These are phyloP conservation scores for Cladosporium sp. DNA, from an alignment of 2,329 filamentous ascomycete species.

Conservation along the genomic window DNA sequence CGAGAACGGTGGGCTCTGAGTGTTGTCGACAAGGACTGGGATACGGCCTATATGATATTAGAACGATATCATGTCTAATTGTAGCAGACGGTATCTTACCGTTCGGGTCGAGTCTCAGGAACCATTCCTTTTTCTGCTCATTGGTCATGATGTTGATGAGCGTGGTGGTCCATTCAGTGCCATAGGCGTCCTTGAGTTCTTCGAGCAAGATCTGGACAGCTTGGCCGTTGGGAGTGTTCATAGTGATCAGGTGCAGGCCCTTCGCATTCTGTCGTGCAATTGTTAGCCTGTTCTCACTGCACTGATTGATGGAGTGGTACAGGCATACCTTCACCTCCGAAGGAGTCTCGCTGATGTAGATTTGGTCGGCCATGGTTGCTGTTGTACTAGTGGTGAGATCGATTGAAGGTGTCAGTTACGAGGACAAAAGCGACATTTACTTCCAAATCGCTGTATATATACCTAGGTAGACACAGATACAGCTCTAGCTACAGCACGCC, in stretches of 20 bases:
- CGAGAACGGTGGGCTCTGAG: slow-evolving; percentile 45
- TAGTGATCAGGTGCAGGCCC: slow-evolving; percentile 51
- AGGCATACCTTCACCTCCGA: slow-evolving; percentile 33
- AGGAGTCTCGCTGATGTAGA: slow-evolving; percentile 11
- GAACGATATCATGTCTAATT: slow-evolving; percentile 17
- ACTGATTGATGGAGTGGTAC: background rate
- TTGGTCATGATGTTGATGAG: slow-evolving; percentile 51
- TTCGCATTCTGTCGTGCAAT: slow-evolving; percentile 37
- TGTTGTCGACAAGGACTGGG: slow-evolving; percentile 50
- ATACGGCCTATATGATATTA: slow-evolving; percentile 36
- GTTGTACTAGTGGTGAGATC: background rate
- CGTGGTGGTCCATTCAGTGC: slow-evolving; percentile 45
- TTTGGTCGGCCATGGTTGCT: slow-evolving; percentile 8
- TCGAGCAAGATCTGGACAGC: slow-evolving; percentile 54
- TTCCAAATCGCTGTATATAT: background rate
- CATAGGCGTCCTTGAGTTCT: slow-evolving; percentile 47
- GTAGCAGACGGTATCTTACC: background rate
- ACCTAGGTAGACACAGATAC: background rate
- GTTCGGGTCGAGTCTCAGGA: slow-evolving; percentile 41
- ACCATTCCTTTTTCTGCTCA: slow-evolving; percentile 55
- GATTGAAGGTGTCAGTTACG: background rate
- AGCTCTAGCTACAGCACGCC: background rate
- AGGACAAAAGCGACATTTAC: background rate
- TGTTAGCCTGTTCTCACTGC: background rate
- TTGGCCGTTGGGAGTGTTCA: slow-evolving; percentile 49